These are phyloP conservation scores for Trypanosoma caninum DNA, from an alignment of 208 protist species.

Conservation along the genomic window DNA sequence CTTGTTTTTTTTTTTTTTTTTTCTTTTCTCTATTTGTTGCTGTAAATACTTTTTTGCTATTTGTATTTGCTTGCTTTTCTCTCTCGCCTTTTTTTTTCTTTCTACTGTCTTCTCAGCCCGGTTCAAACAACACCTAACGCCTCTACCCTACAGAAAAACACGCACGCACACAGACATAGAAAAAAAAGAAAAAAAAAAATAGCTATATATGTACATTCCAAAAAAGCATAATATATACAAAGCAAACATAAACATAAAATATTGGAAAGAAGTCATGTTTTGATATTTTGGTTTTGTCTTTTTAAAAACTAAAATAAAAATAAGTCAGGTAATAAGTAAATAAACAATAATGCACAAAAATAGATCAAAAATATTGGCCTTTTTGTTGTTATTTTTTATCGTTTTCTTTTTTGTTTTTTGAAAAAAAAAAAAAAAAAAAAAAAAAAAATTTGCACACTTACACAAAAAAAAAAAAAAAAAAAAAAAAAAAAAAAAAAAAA, in stretches of 20 bases:
- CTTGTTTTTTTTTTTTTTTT: neutral
- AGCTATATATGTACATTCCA: neutral
- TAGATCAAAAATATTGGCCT: too few relatives aligned
- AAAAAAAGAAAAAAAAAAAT: neutral
- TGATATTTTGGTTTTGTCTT: too few relatives aligned
- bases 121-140: too few relatives aligned
- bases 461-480: constrained; percentile 3
- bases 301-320: too few relatives aligned
- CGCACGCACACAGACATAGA: neutral
- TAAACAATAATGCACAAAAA: too few relatives aligned
- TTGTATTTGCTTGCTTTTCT: neutral
- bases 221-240: too few relatives aligned
- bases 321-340: too few relatives aligned
- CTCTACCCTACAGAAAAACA: too few relatives aligned
- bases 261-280: too few relatives aligned
- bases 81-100: neutral
- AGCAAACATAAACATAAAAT: neutral
- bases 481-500: constrained; percentile 21
- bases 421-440: constrained; percentile 3
- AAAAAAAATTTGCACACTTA: neutral
- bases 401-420: too few relatives aligned
- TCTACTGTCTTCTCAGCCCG: too few relatives aligned
- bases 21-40: neutral
- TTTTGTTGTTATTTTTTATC: too few relatives aligned
- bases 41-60: neutral